Base-by-base conservation (phyloP, 108 stramenopile species). In the Cyclostephanos invisitatus region DNA sequence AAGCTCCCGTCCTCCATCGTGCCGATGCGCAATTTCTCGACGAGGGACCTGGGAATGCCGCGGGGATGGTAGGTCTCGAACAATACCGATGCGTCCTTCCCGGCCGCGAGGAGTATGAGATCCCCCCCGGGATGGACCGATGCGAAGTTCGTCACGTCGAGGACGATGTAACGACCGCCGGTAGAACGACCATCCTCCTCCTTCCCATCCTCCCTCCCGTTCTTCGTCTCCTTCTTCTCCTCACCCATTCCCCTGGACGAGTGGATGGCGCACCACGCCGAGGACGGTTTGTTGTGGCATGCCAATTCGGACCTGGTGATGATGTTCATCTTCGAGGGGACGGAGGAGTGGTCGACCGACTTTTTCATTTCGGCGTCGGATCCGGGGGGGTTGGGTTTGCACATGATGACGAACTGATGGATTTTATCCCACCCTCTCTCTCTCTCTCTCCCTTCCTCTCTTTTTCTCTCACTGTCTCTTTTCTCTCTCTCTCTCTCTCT, bases 51-150 rank as follows among this genome's bases (percentile, higher is more conserved):
- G 0, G 76, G 70, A 1, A 84, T 78, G 46, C 78, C 81, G 2
- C 74, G 77, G 20, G 83, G 78, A 62, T 88, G 87, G 62, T 85
- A 88, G 12, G 87, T 81, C 62, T 83, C 75, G 44, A 74, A 85
- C 12, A 83, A 69, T 0, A 83, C 81, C 14, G 85, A 78, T 15
- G 87, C 84, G 62, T 88, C 87, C 40, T 74, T 76, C 14, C 83
- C 83, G 6, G 76, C 71, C 2, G 76, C 57, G 28, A 83, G 46
- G 10, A 84, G 64, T 27, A 88, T 77, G 18, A 85, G 20, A 67
- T 88, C 87, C n/a, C 87, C 87, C 36, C 87, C 87, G 2, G 87
- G 87, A 65, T 88, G 87, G 20, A 20, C 61, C 21, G 60, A 46
- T 0, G 76, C 64, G 40, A 84, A 84, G 18, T 48, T 32, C 0